Conservation (phyloP, 2,329 filamentous ascomycete genomes). For the Thelonectria rubi region DNA sequence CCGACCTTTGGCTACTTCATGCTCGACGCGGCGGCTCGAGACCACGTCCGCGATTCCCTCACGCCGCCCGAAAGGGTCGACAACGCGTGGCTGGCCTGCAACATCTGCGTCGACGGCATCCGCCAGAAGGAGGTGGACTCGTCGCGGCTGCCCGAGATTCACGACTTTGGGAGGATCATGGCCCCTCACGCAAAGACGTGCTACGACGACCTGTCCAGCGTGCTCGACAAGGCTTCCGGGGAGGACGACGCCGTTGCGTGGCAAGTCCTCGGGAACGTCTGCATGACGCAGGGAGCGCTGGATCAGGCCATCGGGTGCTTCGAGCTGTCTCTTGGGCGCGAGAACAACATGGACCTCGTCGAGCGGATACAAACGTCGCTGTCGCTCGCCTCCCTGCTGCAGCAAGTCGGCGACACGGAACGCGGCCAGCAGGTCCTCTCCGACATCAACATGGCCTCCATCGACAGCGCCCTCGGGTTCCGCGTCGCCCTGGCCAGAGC, state of each 20-base stretch:
- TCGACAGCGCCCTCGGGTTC: conserved; percentile 18
- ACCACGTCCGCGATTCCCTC: conserved; percentile 20
- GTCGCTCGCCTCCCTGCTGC: conserved; percentile 16
- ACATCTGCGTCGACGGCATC: conserved; percentile 20
- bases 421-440: conserved; percentile 20
- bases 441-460: conserved; percentile 16
- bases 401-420: conserved; percentile 13
- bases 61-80: conserved; percentile 14
- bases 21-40: conserved; percentile 14
- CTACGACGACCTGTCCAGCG: conserved; percentile 20
- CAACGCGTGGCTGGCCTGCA: conserved; percentile 22
- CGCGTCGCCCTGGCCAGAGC: conserved; percentile 21
- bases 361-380: conserved; percentile 20
- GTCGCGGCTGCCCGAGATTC: conserved; percentile 16
- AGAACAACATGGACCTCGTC: conserved; percentile 17
- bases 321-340: conserved; percentile 15
- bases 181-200: conserved; percentile 22
- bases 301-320: conserved; percentile 23
- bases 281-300: conserved; percentile 20
- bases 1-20: conserved; percentile 18
- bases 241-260: conserved; percentile 20
- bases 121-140: conserved; percentile 22
- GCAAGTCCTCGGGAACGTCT: conserved; percentile 23
- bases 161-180: conserved; percentile 25
- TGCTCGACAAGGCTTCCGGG: conserved; percentile 8